Conservation (phyloP, 169 alveolate species). For the Plasmodium falciparum region DNA sequence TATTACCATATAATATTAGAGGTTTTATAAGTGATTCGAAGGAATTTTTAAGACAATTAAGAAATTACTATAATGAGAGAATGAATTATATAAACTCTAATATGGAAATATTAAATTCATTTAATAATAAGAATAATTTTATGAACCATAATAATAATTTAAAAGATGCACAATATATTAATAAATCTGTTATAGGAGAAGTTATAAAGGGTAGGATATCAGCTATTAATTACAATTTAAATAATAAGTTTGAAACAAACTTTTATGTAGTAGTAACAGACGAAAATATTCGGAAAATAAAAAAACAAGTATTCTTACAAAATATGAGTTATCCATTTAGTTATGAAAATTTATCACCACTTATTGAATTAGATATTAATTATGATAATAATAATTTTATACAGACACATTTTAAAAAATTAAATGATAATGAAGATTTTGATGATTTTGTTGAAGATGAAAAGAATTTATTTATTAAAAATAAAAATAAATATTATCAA, state of each 20-base stretch:
- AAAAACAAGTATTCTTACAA: slow-evolving; percentile 19
- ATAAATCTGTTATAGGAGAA: slow-evolving; percentile 40
- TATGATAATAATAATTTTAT: slow-evolving; percentile 46
- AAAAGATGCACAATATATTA: slow-evolving; percentile 40
- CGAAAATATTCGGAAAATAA: slow-evolving; percentile 47
- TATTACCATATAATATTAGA: slow-evolving; percentile 82
- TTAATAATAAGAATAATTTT: slow-evolving; percentile 10
- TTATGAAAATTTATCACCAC: slow-evolving; percentile 40
- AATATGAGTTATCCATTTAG: slow-evolving; percentile 15
- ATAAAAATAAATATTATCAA: slow-evolving; percentile 73
- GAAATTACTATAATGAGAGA: slow-evolving; percentile 71
- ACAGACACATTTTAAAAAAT: slow-evolving; percentile 46
- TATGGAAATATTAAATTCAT: slow-evolving; percentile 14
- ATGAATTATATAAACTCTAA: slow-evolving; percentile 55
- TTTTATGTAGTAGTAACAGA: slow-evolving; percentile 63
- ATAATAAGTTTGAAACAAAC: slow-evolving; percentile 46
- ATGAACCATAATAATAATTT: slow-evolving; percentile 8
- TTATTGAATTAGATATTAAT: slow-evolving; percentile 36
- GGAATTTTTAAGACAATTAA: slow-evolving; percentile 77
- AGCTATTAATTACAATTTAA: slow-evolving; percentile 25
- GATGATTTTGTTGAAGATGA: slow-evolving; percentile 59
- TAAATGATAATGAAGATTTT: slow-evolving; percentile 61
- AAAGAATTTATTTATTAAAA: slow-evolving; percentile 20
- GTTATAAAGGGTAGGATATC: slow-evolving; percentile 50
- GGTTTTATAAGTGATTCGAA: slow-evolving; percentile 80